Conservation (phyloP, 2,329 filamentous ascomycete genomes). For the Fusarium sambucinum region DNA sequence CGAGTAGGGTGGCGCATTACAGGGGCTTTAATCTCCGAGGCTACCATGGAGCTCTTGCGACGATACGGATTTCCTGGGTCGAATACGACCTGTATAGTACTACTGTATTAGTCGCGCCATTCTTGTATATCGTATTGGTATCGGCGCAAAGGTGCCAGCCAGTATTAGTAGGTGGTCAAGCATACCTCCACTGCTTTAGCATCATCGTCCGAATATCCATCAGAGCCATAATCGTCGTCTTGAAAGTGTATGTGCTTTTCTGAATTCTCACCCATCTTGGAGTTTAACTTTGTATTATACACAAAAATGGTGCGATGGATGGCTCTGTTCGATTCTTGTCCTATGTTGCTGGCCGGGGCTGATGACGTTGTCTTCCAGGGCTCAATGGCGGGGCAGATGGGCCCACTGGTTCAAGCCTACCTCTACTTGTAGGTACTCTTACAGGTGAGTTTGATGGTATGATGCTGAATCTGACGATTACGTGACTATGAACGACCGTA, state of each 20-base stretch:
- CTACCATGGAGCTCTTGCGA: constrained; percentile 74
- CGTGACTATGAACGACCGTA: not conserved
- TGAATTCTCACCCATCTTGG: constrained; percentile 36
- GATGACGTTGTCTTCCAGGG: constrained; percentile 33
- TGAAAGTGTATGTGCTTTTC: constrained; percentile 50
- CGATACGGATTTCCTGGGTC: constrained; percentile 71
- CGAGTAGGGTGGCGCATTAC: constrained; percentile 46
- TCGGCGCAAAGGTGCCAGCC: not conserved
- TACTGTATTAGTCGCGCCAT: constrained; percentile 13
- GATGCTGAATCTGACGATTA: constrained; percentile 4
- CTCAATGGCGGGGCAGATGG: constrained; percentile 32
- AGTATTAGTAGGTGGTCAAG: constrained; percentile 12
- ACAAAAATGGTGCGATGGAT: constrained; percentile 1
- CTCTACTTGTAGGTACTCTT: not conserved
- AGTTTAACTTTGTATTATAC: not conserved
- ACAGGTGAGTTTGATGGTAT: not conserved
- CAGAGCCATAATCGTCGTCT: constrained; percentile 53
- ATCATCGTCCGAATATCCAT: constrained; percentile 64
- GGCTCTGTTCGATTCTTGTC: constrained; percentile 5
- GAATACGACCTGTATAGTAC: constrained; percentile 66
- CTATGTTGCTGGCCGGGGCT: constrained; percentile 18
- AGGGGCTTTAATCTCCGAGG: constrained; percentile 59
- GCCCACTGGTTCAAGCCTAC: constrained; percentile 14
- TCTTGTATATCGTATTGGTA: not conserved
- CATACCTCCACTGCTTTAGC: constrained; percentile 63